A percentile compares a stretch with the other conserved stretches of the same genome.
These are phyloP conservation scores for Ceratobasidium theobromae DNA, from an alignment of 1,284 basidiomycete genomes.

Conservation along the genomic window DNA sequence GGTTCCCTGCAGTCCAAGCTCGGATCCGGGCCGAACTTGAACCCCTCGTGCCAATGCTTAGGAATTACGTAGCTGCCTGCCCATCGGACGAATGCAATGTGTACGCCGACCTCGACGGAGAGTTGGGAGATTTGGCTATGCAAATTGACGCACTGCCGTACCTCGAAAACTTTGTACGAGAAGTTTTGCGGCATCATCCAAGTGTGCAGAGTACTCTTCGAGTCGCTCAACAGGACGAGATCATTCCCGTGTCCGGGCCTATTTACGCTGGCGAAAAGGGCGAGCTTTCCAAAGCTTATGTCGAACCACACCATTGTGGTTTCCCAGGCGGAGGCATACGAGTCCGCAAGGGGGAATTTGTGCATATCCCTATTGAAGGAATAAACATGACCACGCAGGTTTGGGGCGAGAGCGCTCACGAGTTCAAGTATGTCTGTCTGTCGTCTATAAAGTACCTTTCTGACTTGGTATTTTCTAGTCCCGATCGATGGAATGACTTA, in stretches of 20 bases:
- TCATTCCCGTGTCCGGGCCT: constrained; percentile 47
- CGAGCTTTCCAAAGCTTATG: constrained; percentile 19
- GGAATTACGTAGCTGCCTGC: background rate
- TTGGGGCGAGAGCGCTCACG: constrained; percentile 76
- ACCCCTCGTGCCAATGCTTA: constrained; percentile 1
- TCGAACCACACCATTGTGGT: constrained; percentile 42
- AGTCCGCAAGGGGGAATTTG: constrained; percentile 65
- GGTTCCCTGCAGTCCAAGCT: constrained; percentile 61
- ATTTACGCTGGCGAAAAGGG: constrained; percentile 51
- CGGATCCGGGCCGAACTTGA: constrained; percentile 59
- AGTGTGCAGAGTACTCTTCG: constrained; percentile 47
- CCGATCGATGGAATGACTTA: constrained; percentile 74
- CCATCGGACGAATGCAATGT: constrained; percentile 9
- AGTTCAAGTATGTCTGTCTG: constrained; percentile 50
- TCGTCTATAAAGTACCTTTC: background rate
- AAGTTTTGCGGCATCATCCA: constrained; percentile 46
- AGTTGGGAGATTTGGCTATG: constrained; percentile 39
- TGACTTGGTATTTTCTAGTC: constrained; percentile 45
- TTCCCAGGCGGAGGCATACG: constrained; percentile 46
- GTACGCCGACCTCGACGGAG: constrained; percentile 15
- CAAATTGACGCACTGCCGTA: constrained; percentile 47
- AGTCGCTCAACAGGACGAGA: constrained; percentile 41
- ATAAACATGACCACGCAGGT: constrained; percentile 71
- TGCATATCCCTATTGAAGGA: constrained; percentile 74
- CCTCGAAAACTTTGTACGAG: constrained; percentile 50